A percentile compares a stretch with the other conserved stretches of the same genome.
Conservation (phyloP, 441 rosid species). For the Pelargonium australe region DNA sequence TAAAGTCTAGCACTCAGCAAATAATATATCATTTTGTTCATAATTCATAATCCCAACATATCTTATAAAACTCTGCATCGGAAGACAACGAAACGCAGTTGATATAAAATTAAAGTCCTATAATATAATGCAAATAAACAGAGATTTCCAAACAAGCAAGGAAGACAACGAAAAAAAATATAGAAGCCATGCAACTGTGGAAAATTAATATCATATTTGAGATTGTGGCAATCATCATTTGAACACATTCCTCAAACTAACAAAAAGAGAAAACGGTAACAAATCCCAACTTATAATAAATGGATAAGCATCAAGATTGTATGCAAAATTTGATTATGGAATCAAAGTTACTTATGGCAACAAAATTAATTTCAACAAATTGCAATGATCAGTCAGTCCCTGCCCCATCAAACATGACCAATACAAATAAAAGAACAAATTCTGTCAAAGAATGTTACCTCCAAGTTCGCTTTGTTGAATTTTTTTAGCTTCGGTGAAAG, state of each 20-base stretch:
- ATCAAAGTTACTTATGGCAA: neutral
- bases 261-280: neutral
- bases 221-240: conserved; percentile 1
- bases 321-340: neutral
- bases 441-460: conserved; percentile 36
- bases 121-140: neutral
- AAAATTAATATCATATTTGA: neutral
- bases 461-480: conserved; percentile 33
- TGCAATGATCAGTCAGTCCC: neutral
- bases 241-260: neutral
- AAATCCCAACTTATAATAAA: neutral
- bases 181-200: neutral
- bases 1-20: neutral
- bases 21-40: neutral
- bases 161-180: neutral
- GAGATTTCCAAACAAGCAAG: neutral
- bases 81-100: neutral
- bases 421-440: neutral
- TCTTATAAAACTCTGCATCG: neutral
- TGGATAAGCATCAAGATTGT: neutral
- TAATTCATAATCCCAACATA: neutral
- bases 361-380: neutral
- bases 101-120: neutral
- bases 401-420: conserved; percentile 1
- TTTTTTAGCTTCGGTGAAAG: conserved; percentile 36